A percentile compares a stretch with the other conserved stretches of the same genome.
These are phyloP conservation scores for Mrakia frigida DNA, from an alignment of 768 basidiomycete species.

Conservation along the genomic window DNA sequence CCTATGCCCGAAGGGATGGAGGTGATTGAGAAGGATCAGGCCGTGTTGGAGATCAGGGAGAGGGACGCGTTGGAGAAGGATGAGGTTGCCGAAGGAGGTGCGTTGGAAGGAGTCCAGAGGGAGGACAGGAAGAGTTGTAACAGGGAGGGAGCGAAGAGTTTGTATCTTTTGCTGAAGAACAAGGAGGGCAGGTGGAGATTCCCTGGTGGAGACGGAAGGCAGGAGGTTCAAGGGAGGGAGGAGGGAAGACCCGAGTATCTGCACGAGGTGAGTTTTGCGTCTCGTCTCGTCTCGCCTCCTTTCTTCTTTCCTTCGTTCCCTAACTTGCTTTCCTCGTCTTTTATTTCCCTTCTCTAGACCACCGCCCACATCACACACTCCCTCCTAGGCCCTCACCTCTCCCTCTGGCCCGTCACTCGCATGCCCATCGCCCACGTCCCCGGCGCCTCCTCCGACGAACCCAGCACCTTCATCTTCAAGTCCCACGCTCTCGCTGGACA, in stretches of 20 bases:
- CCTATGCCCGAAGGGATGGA: slow-evolving; percentile 39
- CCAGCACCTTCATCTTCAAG: slow-evolving; percentile 83
- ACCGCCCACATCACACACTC: slow-evolving; percentile 9
- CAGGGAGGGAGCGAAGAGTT: slow-evolving; percentile 72
- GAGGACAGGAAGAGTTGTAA: slow-evolving; percentile 55
- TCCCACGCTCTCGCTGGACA: slow-evolving; percentile 88
- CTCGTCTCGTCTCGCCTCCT: background rate
- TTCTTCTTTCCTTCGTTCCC: background rate
- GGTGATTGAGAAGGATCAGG: slow-evolving; percentile 34
- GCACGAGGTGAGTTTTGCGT: slow-evolving; percentile 34
- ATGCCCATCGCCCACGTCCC: slow-evolving; percentile 27
- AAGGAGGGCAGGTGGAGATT: slow-evolving; percentile 66
- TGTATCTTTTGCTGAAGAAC: slow-evolving; percentile 74
- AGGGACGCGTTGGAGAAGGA: slow-evolving; percentile 36
- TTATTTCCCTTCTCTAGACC: background rate
- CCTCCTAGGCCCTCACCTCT: slow-evolving; percentile 31
- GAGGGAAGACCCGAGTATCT: slow-evolving; percentile 35
- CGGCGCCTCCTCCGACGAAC: background rate
- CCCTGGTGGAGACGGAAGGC: slow-evolving; percentile 55
- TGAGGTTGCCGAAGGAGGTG: slow-evolving; percentile 52
- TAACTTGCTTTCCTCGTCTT: background rate
- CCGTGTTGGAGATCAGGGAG: slow-evolving; percentile 49
- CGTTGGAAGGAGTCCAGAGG: slow-evolving; percentile 43
- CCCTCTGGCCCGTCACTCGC: slow-evolving; percentile 32
- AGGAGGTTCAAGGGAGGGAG: slow-evolving; percentile 27